Conservation (phyloP, 768 basidiomycete species). For the Boletus insuetus region DNA sequence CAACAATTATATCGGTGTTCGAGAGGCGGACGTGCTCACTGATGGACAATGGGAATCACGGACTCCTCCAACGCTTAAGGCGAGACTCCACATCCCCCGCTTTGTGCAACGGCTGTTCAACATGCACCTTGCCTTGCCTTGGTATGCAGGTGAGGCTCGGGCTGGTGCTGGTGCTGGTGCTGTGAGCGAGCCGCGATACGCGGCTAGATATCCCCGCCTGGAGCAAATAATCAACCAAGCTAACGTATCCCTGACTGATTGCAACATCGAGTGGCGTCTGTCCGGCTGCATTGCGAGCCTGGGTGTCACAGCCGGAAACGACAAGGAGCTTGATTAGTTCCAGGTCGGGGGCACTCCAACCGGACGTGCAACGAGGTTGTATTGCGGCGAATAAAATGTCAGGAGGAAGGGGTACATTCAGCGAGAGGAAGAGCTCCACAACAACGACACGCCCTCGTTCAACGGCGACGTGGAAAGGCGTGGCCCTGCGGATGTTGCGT, state of each 20-base stretch:
- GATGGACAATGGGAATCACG: no score
- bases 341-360: no score
- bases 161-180: no score
- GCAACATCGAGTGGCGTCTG: neutral
- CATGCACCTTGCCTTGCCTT: no score
- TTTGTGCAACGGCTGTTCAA: no score
- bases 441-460: neutral
- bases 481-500: neutral
- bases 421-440: neutral
- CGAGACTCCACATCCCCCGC: no score
- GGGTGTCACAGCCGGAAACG: neutral
- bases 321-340: neutral
- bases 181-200: no score
- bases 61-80: no score
- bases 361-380: neutral
- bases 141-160: no score
- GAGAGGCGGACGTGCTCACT: no score
- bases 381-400: neutral
- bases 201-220: no score
- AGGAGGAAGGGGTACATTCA: neutral
- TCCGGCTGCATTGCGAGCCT: neutral
- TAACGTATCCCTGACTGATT: neutral
- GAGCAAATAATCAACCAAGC: neutral
- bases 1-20: no score
- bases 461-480: neutral